phyloP scores from a whole-genome alignment of 2,329 filamentous ascomycete genomes.

The Colletotrichum sp. region DNA sequence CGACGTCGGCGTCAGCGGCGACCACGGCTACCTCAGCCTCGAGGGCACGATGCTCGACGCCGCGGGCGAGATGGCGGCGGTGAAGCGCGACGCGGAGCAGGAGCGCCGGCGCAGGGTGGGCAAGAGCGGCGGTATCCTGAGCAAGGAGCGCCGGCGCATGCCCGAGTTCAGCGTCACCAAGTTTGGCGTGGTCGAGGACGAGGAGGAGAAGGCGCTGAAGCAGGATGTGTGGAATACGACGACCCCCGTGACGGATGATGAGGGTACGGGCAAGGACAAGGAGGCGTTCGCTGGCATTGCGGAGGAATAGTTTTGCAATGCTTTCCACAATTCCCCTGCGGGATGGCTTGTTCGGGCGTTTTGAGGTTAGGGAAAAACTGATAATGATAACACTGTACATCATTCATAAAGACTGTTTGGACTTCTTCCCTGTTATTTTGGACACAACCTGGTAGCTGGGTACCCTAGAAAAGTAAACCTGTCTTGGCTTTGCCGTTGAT shows the following conservation, averaged over 20 bases:
- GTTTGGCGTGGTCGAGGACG: slow-evolving; percentile 52
- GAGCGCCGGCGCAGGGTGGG: slow-evolving; percentile 36
- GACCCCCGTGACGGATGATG: slow-evolving; percentile 6
- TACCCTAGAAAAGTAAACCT: background rate
- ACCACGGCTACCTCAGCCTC: slow-evolving; percentile 82
- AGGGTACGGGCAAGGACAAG: background rate
- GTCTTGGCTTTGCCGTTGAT: background rate
- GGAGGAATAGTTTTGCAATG: slow-evolving; percentile 8
- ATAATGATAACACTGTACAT: slow-evolving; percentile 17
- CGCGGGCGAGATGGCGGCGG: slow-evolving; percentile 66
- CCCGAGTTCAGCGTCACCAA: slow-evolving; percentile 64
- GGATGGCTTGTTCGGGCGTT: slow-evolving; percentile 12
- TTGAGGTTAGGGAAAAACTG: slow-evolving; percentile 16
- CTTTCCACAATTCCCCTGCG: background rate
- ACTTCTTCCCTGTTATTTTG: background rate
- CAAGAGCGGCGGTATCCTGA: slow-evolving; percentile 20
- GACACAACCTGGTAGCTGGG: background rate
- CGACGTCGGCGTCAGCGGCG: slow-evolving; percentile 77
- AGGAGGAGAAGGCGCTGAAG: slow-evolving; percentile 38
- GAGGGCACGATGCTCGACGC: slow-evolving; percentile 84
- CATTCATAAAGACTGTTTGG: background rate
- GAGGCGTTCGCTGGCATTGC: slow-evolving; percentile 17
- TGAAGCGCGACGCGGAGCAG: slow-evolving; percentile 55
- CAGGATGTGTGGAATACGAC: slow-evolving; percentile 24
- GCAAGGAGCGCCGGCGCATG: slow-evolving; percentile 39